These are phyloP conservation scores for Trichodelitschia bisporula DNA, from an alignment of 495 filamentous ascomycete species.

Conservation along the genomic window DNA sequence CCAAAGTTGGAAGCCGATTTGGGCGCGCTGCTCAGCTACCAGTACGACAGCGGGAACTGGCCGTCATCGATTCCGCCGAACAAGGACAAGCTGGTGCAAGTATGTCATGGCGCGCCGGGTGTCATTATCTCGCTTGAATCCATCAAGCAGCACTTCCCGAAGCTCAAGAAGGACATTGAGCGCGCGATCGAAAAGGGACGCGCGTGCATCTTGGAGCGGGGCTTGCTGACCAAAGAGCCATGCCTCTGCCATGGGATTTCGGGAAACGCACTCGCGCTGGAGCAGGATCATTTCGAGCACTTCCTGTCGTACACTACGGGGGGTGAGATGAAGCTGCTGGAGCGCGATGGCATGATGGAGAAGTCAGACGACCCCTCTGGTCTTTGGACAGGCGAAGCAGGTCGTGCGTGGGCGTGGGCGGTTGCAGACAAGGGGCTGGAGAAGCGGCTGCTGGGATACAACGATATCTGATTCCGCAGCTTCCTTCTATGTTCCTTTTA, in stretches of 20 bases:
- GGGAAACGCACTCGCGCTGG: constrained; percentile 30
- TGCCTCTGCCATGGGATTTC: constrained; percentile 40
- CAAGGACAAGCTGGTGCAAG: constrained; percentile 29
- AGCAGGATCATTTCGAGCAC: constrained; percentile 19
- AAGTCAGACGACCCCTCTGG: constrained; percentile 16
- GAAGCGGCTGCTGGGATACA: constrained; percentile 20
- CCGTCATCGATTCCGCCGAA: constrained; percentile 18
- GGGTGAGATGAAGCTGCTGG: constrained; percentile 23
- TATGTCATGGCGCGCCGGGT: constrained; percentile 42
- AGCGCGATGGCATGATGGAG: constrained; percentile 19
- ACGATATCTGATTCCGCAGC: constrained; percentile 20
- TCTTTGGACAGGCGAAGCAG: constrained; percentile 22
- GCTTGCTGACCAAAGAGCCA: constrained; percentile 34
- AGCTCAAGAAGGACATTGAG: constrained; percentile 21
- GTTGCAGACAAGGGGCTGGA: constrained; percentile 17
- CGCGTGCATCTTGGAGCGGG: constrained; percentile 23
- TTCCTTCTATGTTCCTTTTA: too few relatives aligned
- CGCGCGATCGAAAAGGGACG: constrained; percentile 20
- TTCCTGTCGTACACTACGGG: constrained; percentile 27
- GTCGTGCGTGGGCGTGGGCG: constrained; percentile 23
- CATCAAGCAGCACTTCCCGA: constrained; percentile 24
- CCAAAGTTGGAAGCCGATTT: constrained; percentile 21
- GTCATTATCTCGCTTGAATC: constrained; percentile 27
- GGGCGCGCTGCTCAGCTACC: constrained; percentile 20
- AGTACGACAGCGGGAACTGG: constrained; percentile 20